Conservation (phyloP, 1,139 yeast species). For the Geotrichum carabidarum region DNA sequence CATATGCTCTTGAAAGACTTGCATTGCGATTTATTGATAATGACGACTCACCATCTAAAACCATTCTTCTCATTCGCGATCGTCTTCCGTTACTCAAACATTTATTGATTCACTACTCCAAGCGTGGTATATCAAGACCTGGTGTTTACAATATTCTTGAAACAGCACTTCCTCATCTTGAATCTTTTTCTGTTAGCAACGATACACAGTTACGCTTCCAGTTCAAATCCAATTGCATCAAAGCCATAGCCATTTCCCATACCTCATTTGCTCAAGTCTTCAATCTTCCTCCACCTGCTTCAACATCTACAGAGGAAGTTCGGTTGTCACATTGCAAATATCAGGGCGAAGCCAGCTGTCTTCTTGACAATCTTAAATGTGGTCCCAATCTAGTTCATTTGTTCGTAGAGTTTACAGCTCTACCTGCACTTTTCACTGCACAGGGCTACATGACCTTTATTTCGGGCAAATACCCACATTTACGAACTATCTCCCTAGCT, state of each 20-base stretch:
- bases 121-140: neutral
- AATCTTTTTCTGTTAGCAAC: neutral
- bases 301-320: conserved; percentile 3
- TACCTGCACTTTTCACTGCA: neutral
- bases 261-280: neutral
- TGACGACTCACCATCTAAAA: neutral
- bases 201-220: neutral
- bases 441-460: conserved; percentile 8
- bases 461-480: conserved; percentile 4
- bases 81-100: neutral
- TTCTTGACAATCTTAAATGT: conserved; percentile 6
- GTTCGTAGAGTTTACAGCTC: conserved; percentile 10
- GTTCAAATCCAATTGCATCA: conserved; percentile 1
- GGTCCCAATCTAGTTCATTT: conserved; percentile 5
- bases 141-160: neutral
- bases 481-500: conserved; percentile 12
- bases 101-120: neutral
- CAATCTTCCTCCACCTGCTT: neutral
- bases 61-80: neutral
- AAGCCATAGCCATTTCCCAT: neutral
- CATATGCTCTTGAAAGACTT: neutral
- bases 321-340: conserved; percentile 1
- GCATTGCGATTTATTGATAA: neutral
- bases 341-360: neutral
- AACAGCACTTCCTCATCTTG: neutral